A percentile compares a stretch with the other conserved stretches of the same genome.
Evolutionary conservation across 2,329 filamentous ascomycete species (phyloP).

Genomic region (Westerdykella sp.): DNA sequence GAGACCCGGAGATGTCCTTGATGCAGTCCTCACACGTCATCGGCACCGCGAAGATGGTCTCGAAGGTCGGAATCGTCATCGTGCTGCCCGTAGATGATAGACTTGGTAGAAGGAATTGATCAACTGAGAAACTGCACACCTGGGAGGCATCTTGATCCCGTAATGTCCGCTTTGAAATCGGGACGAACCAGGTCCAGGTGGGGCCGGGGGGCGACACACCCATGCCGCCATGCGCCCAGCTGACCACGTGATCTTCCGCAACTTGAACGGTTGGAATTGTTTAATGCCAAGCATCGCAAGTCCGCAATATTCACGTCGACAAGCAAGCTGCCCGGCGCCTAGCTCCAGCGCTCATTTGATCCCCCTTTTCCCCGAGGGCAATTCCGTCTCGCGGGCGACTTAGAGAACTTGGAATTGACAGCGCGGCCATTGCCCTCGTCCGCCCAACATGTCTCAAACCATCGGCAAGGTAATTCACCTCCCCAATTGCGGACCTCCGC

Average conservation of each 20-base stretch:
- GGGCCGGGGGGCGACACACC: slow-evolving; percentile 3
- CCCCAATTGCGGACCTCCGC: slow-evolving; percentile 17
- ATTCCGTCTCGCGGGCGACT: background rate
- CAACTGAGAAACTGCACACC: too few species aligned
- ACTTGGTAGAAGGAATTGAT: too few species aligned
- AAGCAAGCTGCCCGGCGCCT: background rate
- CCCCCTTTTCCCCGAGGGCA: too few species aligned
- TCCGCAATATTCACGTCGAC: background rate
- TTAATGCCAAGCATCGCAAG: slow-evolving; percentile 8
- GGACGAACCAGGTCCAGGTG: background rate
- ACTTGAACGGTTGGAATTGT: slow-evolving; percentile 4
- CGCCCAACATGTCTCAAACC: slow-evolving; percentile 65
- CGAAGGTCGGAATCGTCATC: slow-evolving; percentile 32
- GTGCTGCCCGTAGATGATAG: slow-evolving; percentile 3
- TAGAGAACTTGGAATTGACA: background rate
- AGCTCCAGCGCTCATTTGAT: background rate
- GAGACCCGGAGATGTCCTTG: slow-evolving; percentile 72
- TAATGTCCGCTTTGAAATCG: slow-evolving; percentile 28
- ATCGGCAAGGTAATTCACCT: slow-evolving; percentile 61
- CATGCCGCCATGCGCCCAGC: slow-evolving; percentile 1
- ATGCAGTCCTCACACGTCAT: slow-evolving; percentile 88
- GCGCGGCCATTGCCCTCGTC: slow-evolving; percentile 19
- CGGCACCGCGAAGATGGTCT: slow-evolving; percentile 93
- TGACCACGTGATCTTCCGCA: slow-evolving; percentile 6
- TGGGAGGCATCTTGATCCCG: too few species aligned